Evolutionary conservation across 805 yeast genomes (phyloP), one percentile per base, ranked within the genome.

Genomic region (Wickerhamiella siamensis): DNA sequence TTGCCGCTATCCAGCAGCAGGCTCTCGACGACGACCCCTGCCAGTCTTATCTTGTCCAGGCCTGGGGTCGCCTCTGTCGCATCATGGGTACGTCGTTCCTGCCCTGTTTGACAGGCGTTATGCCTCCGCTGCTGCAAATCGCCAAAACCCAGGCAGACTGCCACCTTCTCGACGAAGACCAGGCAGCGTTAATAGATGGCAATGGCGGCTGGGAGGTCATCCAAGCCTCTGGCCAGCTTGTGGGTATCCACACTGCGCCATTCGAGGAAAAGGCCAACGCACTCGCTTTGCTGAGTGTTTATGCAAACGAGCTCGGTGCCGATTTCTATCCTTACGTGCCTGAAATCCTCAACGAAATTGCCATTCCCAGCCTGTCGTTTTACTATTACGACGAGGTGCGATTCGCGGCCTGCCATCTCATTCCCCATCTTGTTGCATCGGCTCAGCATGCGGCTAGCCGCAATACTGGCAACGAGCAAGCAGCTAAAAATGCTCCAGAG

Each of bases 161-260:
- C 43, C 79, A 88, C 33, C 65, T 91, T 36, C 72, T 91, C 41
- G 97, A 88, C 52, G 79, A 75, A 45, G 95, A 87, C 50, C 87
- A 79, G 45, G 94, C 93, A 43, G 72, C 77, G 24, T 91, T 82
- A 38, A 83, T 82, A 50, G 75, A 75, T 49, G 80, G 77, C 51
- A 82, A 83, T 52, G 93, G 86, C 41, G 95, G 86, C 47, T 91
- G 95, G 91, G 97, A 91, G 55, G 91, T 91, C 36, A 77, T 91
- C 42, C 84, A 84, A 51, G 66, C 87, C 36, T 77, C 83, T 24
- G 98, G 97, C 41, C 87, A 84, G 60, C 87, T 83, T 55, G 75
- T 91, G 54, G 97, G 96, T 18, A 84, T 91, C 40, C 94, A 88
- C 57, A 87, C 96, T 3, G 84, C 95, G 10, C 67, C 83, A n/a